Evolutionary conservation across 768 basidiomycete genomes (phyloP).

Genomic region (Rhizopogon roseolus): DNA sequence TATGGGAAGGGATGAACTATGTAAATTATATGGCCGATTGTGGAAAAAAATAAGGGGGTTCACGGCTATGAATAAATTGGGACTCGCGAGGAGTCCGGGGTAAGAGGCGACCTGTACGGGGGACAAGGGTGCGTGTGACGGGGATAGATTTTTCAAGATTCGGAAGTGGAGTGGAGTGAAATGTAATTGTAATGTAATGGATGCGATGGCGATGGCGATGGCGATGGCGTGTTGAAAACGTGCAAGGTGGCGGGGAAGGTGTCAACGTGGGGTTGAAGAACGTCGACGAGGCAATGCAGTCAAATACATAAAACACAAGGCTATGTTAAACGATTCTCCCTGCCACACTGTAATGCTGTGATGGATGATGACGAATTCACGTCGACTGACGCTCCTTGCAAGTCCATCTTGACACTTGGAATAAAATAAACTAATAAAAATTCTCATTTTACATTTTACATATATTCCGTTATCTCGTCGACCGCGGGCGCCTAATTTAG

Average conservation of each 20-base stretch:
- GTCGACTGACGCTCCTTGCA: too few species aligned
- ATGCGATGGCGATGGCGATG: too few species aligned
- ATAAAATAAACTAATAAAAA: too few species aligned
- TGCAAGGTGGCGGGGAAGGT: slow-evolving; percentile 12
- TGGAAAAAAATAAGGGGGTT: slow-evolving; percentile 12
- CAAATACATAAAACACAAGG: neutral
- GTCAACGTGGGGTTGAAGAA: slow-evolving; percentile 22
- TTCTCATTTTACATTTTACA: too few species aligned
- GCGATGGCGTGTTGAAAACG: too few species aligned
- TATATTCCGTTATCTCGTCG: too few species aligned
- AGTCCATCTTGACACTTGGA: too few species aligned
- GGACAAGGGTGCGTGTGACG: slow-evolving; percentile 10
- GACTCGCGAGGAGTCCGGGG: slow-evolving; percentile 24
- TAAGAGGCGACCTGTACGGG: slow-evolving; percentile 21
- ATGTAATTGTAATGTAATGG: neutral
- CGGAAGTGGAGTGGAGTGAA: slow-evolving; percentile 16
- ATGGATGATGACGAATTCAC: too few species aligned
- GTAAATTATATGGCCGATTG: slow-evolving; percentile 12
- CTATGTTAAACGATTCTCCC: too few species aligned
- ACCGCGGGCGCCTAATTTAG: too few species aligned
- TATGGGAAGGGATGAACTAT: neutral
- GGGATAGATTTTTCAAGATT: slow-evolving; percentile 4
- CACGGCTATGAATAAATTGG: too few species aligned
- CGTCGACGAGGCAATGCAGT: slow-evolving; percentile 19
- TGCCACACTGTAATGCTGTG: too few species aligned